A percentile compares a stretch with the other conserved stretches of the same genome.
Evolutionary conservation across 2,329 filamentous ascomycete species (phyloP).

Genomic region (Fusarium foetens): DNA sequence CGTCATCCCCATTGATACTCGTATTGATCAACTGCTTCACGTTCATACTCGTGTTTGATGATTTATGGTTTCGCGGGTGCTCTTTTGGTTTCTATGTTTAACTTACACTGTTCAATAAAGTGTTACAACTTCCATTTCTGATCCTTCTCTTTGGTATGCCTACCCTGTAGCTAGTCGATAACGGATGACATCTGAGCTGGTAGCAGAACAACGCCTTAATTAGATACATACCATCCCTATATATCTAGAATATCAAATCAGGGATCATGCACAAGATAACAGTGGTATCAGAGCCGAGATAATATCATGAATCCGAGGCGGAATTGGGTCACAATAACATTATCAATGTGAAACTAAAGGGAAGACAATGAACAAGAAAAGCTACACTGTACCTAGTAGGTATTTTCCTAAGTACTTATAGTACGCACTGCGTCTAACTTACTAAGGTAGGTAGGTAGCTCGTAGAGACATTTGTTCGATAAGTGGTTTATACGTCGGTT

Average conservation of each 20-base stretch:
- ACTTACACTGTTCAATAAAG: background rate
- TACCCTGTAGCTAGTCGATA: background rate
- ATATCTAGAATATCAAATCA: background rate
- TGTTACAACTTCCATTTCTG: background rate
- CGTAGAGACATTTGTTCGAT: background rate
- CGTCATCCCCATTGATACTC: background rate
- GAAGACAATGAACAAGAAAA: background rate
- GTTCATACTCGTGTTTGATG: background rate
- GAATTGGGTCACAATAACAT: background rate
- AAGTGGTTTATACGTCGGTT: background rate
- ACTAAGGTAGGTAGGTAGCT: background rate
- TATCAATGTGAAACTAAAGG: background rate
- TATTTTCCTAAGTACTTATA: background rate
- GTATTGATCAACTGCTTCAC: background rate
- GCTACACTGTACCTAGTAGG: background rate
- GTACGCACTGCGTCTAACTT: background rate
- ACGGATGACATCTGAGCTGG: background rate
- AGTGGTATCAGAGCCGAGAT: background rate
- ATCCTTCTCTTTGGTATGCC: background rate
- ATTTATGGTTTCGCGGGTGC: background rate
- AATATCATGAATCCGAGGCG: background rate
- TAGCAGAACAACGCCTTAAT: background rate
- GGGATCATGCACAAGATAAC: background rate
- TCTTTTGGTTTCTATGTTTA: background rate
- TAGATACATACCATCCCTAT: background rate